A percentile compares a stretch with the other conserved stretches of the same genome.
These are phyloP conservation scores for Wallacemonas sp. DNA, from an alignment of 208 protist genomes.

Conservation along the genomic window DNA sequence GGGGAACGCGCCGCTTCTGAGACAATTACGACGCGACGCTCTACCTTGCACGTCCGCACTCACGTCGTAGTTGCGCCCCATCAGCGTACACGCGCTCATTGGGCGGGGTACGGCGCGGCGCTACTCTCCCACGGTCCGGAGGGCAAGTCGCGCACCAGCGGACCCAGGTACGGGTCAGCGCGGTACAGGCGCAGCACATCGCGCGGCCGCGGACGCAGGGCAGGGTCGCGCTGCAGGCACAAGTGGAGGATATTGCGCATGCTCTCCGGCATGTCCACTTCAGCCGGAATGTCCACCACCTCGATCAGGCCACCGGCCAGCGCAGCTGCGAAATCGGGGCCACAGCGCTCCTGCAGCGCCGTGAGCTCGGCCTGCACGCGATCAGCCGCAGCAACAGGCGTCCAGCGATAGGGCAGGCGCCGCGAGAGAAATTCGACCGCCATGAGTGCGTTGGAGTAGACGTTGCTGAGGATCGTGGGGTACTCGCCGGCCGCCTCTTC, in stretches of 20 bases:
- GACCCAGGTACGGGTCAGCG: background rate
- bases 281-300: background rate
- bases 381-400: slow-evolving; percentile 13
- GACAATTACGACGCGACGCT: too few relatives aligned
- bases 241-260: slow-evolving; percentile 17
- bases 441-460: slow-evolving; percentile 31
- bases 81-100: too few relatives aligned
- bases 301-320: slow-evolving; percentile 21
- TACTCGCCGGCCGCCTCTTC: slow-evolving; percentile 29
- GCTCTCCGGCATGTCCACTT: background rate
- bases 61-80: too few relatives aligned
- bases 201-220: slow-evolving; percentile 16
- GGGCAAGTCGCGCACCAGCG: slow-evolving; percentile 4
- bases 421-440: slow-evolving; percentile 30
- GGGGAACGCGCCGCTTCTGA: too few relatives aligned
- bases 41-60: too few relatives aligned
- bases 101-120: too few relatives aligned
- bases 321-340: slow-evolving; percentile 20
- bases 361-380: slow-evolving; percentile 13
- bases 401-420: slow-evolving; percentile 34
- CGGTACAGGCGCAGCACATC: slow-evolving; percentile 18
- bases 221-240: slow-evolving; percentile 24
- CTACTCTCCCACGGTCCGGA: slow-evolving; percentile 21
- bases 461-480: slow-evolving; percentile 26
- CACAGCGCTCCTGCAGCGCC: slow-evolving; percentile 19